These are phyloP conservation scores for Potentilla sterilis DNA, from an alignment of 306 rosid species.

Conservation along the genomic window DNA sequence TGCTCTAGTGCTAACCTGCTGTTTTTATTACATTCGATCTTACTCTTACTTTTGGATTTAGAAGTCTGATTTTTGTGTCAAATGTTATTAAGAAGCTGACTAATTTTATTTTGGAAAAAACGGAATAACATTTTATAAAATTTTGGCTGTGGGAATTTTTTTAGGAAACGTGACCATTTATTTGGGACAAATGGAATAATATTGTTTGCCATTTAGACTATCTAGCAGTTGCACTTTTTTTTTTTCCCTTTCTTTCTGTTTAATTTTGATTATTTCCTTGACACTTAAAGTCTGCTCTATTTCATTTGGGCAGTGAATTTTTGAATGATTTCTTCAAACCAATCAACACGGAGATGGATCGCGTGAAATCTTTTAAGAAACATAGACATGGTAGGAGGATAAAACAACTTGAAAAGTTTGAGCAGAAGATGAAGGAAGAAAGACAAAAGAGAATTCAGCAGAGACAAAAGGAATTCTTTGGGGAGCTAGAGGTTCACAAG, in stretches of 20 bases:
- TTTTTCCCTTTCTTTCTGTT: neutral
- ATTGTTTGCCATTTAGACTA: neutral
- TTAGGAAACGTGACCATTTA: constrained; percentile 3
- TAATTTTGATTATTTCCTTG: neutral
- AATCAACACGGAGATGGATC: constrained; percentile 69
- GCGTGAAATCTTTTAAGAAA: constrained; percentile 79
- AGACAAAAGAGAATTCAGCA: constrained; percentile 96
- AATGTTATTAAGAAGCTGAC: neutral
- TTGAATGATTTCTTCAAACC: constrained; percentile 90
- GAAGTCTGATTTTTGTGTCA: neutral
- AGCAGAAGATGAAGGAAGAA: constrained; percentile 99
- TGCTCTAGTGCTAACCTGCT: neutral
- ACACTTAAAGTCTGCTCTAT: constrained; percentile 22
- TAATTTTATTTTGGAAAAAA: neutral
- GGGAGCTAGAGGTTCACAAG: constrained; percentile 98
- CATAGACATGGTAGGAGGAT: constrained; percentile 96
- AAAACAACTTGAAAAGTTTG: constrained; percentile 87
- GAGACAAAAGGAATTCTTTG: constrained; percentile 95
- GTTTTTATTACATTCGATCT: neutral
- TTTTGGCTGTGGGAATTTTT: neutral
- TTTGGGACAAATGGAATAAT: neutral
- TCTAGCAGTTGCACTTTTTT: neutral
- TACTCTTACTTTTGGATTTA: neutral
- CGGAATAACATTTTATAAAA: neutral
- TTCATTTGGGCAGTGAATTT: constrained; percentile 69